Base-by-base conservation (phyloP, 768 basidiomycete genomes). In the Trametes gibbosa region DNA sequence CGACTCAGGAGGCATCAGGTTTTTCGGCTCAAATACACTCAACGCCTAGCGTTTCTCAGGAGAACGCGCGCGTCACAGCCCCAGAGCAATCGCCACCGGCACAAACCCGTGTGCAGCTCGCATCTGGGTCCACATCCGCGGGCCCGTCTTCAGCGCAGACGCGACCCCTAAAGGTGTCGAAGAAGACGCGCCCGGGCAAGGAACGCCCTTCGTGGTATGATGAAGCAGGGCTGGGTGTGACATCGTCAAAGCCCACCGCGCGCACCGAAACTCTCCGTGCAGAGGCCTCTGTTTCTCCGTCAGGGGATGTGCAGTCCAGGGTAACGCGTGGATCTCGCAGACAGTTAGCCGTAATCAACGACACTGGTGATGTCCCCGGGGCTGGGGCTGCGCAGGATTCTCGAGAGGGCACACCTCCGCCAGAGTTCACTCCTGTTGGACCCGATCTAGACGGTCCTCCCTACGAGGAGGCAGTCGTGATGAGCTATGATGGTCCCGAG, bases 361-460 rank as follows among this genome's bases (percentile, higher is more conserved):
- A 55, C 17, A 51, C 47, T 24, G 54, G 46, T 24, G 50, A 45
- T 37, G 42, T 37, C n/a, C n/a, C n/a, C n/a, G n/a, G n/a, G n/a
- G n/a, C n/a, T n/a, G n/a, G n/a, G n/a, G n/a, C n/a, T 3, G 53
- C 43, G 21, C 29, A 10, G 10, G 46, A 48, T 10, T 34, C 25
- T 14, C 58, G 63, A 35, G 45, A 27, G 10, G 51, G 53, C 14
- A 65, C 66, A 34, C 73, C 70, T 34, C 79, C 79, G 1, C 80
- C 79, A 0, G 74, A 76, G 8, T 80, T 77, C 63, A 66, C 71
- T 14, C 54, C 72, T 0, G 66, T 71, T 12, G 77, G 71, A 1
- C 72, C 76, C 5, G 71, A 71, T 24, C 63, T 73, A 0, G 75
- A 79, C 58, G 79, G 78, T 0, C 73, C 72, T 0, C 67, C 73